These are phyloP conservation scores for Phyllosticta citriasiana DNA, from an alignment of 2,329 filamentous ascomycete species.

Conservation along the genomic window DNA sequence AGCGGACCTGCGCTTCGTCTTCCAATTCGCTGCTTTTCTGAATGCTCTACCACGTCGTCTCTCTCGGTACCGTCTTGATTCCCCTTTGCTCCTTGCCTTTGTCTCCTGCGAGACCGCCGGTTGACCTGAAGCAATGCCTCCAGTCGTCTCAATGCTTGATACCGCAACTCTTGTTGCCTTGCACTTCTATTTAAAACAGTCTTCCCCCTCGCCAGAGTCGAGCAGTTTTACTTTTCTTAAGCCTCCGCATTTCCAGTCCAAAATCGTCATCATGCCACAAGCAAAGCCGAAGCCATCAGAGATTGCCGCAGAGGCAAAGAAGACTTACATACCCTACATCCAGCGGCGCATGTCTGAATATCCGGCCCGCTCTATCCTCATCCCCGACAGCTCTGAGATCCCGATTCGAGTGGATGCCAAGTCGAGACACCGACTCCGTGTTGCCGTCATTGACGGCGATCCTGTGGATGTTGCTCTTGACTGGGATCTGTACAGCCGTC, in stretches of 20 bases:
- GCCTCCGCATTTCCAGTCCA: neutral
- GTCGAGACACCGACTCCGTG: conserved; percentile 29
- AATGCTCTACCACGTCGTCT: conserved; percentile 8
- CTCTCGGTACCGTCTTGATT: conserved; percentile 3
- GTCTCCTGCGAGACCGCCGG: conserved; percentile 4
- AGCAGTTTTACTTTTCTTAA: neutral
- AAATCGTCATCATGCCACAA: conserved; percentile 40
- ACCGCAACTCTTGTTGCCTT: neutral
- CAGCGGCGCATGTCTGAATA: conserved; percentile 43
- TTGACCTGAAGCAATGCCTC: conserved; percentile 1
- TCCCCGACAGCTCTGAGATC: conserved; percentile 30
- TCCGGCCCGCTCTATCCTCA: conserved; percentile 52
- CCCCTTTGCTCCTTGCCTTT: conserved; percentile 8
- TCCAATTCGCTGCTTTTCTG: conserved; percentile 10
- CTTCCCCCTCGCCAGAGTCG: neutral
- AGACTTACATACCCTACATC: conserved; percentile 56
- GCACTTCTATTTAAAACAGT: neutral
- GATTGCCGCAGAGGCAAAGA: conserved; percentile 64
- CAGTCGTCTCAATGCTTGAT: neutral
- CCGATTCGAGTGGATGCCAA: conserved; percentile 39
- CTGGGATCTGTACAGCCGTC: conserved; percentile 40
- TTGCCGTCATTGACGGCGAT: conserved; percentile 37
- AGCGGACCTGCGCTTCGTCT: conserved; percentile 8
- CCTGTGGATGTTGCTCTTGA: conserved; percentile 46
- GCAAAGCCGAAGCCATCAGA: conserved; percentile 56